Percentiles rank a stretch among this genome's conserved stretches.
Evolutionary conservation across 1,284 basidiomycete species (phyloP).

Genomic region (Cutaneotrichosporon sp.): DNA sequence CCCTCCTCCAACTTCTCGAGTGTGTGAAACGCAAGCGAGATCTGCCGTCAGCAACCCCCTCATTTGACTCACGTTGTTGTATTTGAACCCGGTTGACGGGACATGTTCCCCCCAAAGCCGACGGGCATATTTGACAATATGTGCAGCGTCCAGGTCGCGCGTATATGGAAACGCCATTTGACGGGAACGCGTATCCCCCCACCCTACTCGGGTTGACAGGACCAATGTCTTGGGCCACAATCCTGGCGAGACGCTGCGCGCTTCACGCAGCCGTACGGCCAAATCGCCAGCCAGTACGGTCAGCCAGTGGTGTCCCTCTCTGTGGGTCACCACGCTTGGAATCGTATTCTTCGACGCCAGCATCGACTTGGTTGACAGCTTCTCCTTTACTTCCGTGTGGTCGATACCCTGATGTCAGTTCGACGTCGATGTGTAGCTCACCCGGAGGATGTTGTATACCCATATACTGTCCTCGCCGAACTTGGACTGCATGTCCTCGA

Average conservation of each 20-base stretch:
- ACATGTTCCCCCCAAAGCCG: conserved; percentile 85
- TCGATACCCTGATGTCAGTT: conserved; percentile 73
- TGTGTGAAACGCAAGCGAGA: conserved; percentile 77
- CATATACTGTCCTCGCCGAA: conserved; percentile 66
- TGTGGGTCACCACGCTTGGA: conserved; percentile 67
- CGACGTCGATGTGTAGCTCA: conserved; percentile 22
- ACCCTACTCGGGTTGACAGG: conserved; percentile 61
- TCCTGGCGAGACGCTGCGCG: conserved; percentile 67
- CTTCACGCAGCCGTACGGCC: conserved; percentile 77
- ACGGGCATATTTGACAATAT: conserved; percentile 73
- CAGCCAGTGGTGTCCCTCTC: conserved; percentile 85
- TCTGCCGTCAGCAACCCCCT: conserved; percentile 29
- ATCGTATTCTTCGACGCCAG: conserved; percentile 87
- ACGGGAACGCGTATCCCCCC: conserved; percentile 61
- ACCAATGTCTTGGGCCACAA: conserved; percentile 93
- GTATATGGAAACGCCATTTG: conserved; percentile 81
- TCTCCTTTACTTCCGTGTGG: conserved; percentile 86
- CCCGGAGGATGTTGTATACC: conserved; percentile 76
- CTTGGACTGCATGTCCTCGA: conserved; percentile 57
- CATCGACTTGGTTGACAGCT: conserved; percentile 84
- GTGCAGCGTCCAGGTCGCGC: conserved; percentile 68
- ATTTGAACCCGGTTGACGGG: conserved; percentile 60
- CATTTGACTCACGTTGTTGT: conserved; percentile 59
- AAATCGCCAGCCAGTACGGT: conserved; percentile 86
- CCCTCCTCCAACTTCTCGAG: conserved; percentile 76